These are phyloP conservation scores for Chlamydomonas applanata DNA, from an alignment of 139 green algal genomes.

Conservation along the genomic window DNA sequence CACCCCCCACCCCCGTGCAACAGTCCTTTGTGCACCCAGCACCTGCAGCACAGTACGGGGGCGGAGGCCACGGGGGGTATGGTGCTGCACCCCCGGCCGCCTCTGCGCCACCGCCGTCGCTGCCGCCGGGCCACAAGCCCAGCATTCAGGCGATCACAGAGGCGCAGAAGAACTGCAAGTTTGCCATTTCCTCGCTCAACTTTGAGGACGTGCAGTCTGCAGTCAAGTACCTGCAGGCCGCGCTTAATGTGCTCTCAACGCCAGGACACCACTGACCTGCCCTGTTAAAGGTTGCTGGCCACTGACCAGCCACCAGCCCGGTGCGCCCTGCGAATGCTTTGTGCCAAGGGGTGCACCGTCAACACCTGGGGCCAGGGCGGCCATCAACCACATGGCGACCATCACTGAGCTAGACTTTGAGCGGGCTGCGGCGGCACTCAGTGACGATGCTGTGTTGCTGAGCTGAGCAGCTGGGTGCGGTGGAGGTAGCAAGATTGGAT, in stretches of 20 bases:
- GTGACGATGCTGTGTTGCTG: too few relatives aligned
- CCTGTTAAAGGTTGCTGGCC: too few relatives aligned
- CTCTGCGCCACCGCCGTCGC: background rate
- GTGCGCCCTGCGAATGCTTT: too few relatives aligned
- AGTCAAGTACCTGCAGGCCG: conserved; percentile 63
- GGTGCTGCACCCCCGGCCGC: background rate
- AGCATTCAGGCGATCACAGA: conserved; percentile 34
- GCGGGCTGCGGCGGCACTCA: too few relatives aligned
- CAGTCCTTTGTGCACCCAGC: background rate
- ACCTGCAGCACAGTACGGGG: conserved; percentile 31
- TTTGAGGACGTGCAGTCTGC: conserved; percentile 77
- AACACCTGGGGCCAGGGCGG: too few relatives aligned
- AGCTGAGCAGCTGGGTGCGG: too few relatives aligned
- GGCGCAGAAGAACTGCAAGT: conserved; percentile 68
- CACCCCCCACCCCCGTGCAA: background rate
- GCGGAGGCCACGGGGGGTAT: conserved; percentile 35
- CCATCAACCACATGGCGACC: too few relatives aligned
- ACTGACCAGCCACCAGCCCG: too few relatives aligned
- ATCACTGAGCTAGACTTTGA: too few relatives aligned
- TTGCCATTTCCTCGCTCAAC: conserved; percentile 62
- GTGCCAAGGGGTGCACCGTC: too few relatives aligned
- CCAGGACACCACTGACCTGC: conserved; percentile 11
- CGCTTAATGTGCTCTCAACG: conserved; percentile 53
- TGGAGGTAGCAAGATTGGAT: too few relatives aligned
- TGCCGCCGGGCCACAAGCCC: background rate